phyloP scores from a whole-genome alignment of 352 stramenopile genomes.

The Pythium brachiatum region DNA sequence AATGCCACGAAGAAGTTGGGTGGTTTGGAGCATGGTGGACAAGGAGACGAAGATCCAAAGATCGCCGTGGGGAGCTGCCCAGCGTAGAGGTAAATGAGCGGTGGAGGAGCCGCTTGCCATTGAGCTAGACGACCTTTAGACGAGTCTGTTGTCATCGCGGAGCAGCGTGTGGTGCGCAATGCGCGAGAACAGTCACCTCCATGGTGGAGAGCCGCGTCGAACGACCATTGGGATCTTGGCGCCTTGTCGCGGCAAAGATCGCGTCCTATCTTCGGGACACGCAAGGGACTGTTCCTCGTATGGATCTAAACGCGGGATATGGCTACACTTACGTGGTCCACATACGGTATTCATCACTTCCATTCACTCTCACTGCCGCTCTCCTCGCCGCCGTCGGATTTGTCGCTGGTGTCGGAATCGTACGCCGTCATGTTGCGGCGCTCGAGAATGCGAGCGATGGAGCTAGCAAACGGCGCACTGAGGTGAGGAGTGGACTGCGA shows the following conservation, averaged over 20 bases:
- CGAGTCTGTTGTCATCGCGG: too few relatives aligned
- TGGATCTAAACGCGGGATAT: not conserved
- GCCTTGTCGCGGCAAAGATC: not conserved
- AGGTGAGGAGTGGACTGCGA: slow-evolving; percentile 5
- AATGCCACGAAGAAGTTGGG: not conserved
- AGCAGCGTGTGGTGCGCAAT: not conserved
- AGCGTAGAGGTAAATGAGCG: not conserved
- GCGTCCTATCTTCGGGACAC: not conserved
- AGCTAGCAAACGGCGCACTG: slow-evolving; percentile 42
- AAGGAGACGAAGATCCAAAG: too few relatives aligned
- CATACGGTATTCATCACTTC: slow-evolving; percentile 13
- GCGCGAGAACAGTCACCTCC: not conserved
- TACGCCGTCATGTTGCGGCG: slow-evolving; percentile 52
- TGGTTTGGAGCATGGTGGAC: too few relatives aligned
- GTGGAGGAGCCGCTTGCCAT: not conserved
- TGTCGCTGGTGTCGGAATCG: slow-evolving; percentile 44
- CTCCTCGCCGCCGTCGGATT: slow-evolving; percentile 7
- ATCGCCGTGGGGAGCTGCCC: too few relatives aligned
- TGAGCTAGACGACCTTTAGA: too few relatives aligned
- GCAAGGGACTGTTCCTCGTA: not conserved
- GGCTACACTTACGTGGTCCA: too few relatives aligned
- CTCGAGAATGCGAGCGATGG: slow-evolving; percentile 65
- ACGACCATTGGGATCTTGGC: not conserved
- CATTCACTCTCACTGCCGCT: slow-evolving; percentile 9
- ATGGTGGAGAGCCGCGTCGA: not conserved